These are phyloP conservation scores for Bothriochloa decipiens DNA, from an alignment of 176 grass and related monocot species.

Conservation along the genomic window DNA sequence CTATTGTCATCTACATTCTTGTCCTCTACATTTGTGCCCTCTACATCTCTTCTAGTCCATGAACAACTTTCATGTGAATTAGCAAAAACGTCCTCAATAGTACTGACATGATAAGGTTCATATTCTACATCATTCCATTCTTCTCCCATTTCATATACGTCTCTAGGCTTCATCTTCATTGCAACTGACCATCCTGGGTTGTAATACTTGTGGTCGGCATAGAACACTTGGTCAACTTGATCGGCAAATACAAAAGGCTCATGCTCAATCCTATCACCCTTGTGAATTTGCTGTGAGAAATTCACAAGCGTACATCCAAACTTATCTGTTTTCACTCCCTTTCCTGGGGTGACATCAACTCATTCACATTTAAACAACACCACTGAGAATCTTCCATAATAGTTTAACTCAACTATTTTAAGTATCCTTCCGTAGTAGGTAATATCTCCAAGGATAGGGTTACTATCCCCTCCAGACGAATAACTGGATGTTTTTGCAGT, in stretches of 20 bases:
- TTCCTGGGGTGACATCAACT: conserved; percentile 5
- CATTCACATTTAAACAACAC: conserved; percentile 46
- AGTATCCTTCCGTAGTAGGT: conserved; percentile 24
- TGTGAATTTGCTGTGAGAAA: not conserved
- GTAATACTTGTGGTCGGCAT: too few relatives aligned
- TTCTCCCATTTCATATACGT: too few relatives aligned
- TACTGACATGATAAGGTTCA: too few relatives aligned
- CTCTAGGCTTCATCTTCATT: too few relatives aligned
- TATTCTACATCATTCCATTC: too few relatives aligned
- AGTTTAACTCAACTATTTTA: conserved; percentile 28
- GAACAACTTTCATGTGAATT: too few relatives aligned
- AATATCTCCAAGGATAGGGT: conserved; percentile 20
- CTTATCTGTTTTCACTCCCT: conserved; percentile 28
- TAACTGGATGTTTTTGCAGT: conserved; percentile 7
- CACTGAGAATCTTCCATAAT: conserved; percentile 1
- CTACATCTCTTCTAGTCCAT: too few relatives aligned
- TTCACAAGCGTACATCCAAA: conserved; percentile 22
- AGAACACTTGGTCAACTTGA: too few relatives aligned
- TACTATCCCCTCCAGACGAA: not conserved
- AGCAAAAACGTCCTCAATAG: too few relatives aligned
- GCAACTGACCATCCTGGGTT: too few relatives aligned
- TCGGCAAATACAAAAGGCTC: not conserved
- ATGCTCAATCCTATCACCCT: not conserved
- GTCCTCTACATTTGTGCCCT: too few relatives aligned
- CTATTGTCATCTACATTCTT: too few relatives aligned